These are phyloP conservation scores for Lachnellula hyalina DNA, from an alignment of 2,329 filamentous ascomycete species.

Conservation along the genomic window DNA sequence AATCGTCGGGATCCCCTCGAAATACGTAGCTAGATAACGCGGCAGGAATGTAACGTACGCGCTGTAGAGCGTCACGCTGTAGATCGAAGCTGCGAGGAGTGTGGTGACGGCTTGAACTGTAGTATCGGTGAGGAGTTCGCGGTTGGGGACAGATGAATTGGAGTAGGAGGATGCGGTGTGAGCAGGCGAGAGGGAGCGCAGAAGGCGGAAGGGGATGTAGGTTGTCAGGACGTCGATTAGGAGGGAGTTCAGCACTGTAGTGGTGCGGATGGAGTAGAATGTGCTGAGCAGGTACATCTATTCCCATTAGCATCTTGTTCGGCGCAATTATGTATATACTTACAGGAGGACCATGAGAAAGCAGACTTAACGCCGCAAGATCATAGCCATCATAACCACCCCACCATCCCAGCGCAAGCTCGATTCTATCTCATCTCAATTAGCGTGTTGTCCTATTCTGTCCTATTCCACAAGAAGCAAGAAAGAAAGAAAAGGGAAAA, in stretches of 20 bases:
- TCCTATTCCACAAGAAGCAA: constrained; percentile 30
- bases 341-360: constrained; percentile 70
- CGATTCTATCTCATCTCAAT: constrained; percentile 48
- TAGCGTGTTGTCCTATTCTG: not conserved
- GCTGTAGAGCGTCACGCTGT: constrained; percentile 65
- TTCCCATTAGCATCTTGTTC: not conserved
- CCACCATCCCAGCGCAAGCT: constrained; percentile 69
- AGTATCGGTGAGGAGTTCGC: constrained; percentile 59
- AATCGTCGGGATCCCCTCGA: constrained; percentile 65
- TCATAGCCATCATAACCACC: constrained; percentile 69
- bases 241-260: constrained; percentile 56
- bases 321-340: constrained; percentile 24
- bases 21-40: constrained; percentile 66
- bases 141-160: constrained; percentile 47
- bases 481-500: not conserved
- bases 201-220: constrained; percentile 67
- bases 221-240: constrained; percentile 64
- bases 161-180: constrained; percentile 50
- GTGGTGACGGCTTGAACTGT: constrained; percentile 60
- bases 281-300: constrained; percentile 68
- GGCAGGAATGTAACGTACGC: constrained; percentile 69
- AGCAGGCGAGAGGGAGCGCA: constrained; percentile 61
- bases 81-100: constrained; percentile 65
- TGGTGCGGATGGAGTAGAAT: constrained; percentile 67
- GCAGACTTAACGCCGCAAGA: constrained; percentile 57